These are phyloP conservation scores for Rhynchosporium secalis DNA, from an alignment of 2,329 filamentous ascomycete species.

Conservation along the genomic window DNA sequence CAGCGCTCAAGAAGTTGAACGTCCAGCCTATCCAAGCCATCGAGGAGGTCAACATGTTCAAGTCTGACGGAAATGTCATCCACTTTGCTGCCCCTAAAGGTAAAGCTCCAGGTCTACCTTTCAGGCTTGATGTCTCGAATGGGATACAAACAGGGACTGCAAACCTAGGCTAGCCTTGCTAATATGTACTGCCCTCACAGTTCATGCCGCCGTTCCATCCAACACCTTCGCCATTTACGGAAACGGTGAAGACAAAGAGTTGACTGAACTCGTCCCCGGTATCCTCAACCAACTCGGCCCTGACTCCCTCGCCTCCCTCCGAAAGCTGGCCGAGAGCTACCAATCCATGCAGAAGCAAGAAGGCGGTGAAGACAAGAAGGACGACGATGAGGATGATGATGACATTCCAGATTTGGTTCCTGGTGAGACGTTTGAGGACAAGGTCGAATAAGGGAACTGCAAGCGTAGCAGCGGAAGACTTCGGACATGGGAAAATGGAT, in stretches of 20 bases:
- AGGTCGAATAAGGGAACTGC: conserved; percentile 51
- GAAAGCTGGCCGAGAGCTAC: conserved; percentile 99
- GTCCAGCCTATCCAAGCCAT: conserved; percentile 99
- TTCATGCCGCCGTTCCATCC: conserved; percentile 93
- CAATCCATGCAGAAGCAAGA: conserved; percentile 97
- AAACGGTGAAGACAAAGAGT: conserved; percentile 98
- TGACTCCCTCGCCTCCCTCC: conserved; percentile 94
- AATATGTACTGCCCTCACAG: conserved; percentile 49
- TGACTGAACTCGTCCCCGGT: conserved; percentile 97
- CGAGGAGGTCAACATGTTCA: conserved; percentile 99
- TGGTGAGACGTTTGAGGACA: conserved; percentile 97
- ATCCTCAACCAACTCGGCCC: conserved; percentile 99
- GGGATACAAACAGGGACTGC: background rate
- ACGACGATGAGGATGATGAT: conserved; percentile 73
- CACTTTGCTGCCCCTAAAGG: conserved; percentile 98
- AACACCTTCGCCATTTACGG: conserved; percentile 99
- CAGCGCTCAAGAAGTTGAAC: conserved; percentile 97
- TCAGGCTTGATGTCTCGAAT: background rate
- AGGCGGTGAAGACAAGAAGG: conserved; percentile 72
- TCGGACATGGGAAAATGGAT: conserved; percentile 22
- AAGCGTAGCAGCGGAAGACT: conserved; percentile 8
- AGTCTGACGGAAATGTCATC: conserved; percentile 99
- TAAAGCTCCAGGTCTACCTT: conserved; percentile 42
- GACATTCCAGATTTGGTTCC: conserved; percentile 97
- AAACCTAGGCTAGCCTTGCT: conserved; percentile 1